Percentiles rank a stretch among this genome's conserved stretches.
These are phyloP conservation scores for Ustilago trichophora DNA, from an alignment of 1,284 basidiomycete genomes.

Conservation along the genomic window DNA sequence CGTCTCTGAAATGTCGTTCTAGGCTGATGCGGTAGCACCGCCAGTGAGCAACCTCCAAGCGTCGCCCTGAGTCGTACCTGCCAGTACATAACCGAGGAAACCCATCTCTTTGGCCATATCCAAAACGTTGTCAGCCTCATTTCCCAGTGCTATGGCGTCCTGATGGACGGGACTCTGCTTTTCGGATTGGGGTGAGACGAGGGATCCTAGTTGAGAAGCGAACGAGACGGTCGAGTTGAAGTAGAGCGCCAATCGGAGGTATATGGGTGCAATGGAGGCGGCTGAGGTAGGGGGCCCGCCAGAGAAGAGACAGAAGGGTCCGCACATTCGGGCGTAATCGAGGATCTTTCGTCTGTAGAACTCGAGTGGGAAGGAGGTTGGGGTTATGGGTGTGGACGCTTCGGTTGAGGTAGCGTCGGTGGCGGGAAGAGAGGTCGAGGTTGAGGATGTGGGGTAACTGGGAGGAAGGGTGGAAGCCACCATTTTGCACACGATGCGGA, in stretches of 20 bases:
- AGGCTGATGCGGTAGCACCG: not conserved
- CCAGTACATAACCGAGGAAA: slow-evolving; percentile 29
- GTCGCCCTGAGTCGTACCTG: slow-evolving; percentile 18
- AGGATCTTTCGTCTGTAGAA: slow-evolving; percentile 39
- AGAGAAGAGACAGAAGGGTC: slow-evolving; percentile 32
- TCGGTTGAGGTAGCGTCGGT: too few species aligned
- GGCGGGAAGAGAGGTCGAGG: not conserved
- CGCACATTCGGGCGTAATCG: slow-evolving; percentile 47
- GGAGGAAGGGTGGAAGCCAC: not conserved
- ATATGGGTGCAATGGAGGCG: slow-evolving; percentile 22
- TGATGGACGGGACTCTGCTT: slow-evolving; percentile 7
- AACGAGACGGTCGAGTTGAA: slow-evolving; percentile 31
- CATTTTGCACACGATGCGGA: slow-evolving; percentile 29
- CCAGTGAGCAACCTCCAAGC: slow-evolving; percentile 24
- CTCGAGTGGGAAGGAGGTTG: slow-evolving; percentile 27
- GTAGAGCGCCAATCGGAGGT: slow-evolving; percentile 30
- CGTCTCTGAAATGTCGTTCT: not conserved
- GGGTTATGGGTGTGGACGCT: not conserved
- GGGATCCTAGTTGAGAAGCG: slow-evolving; percentile 15
- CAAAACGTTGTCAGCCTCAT: slow-evolving; percentile 29
- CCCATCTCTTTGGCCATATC: slow-evolving; percentile 31
- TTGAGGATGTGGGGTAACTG: not conserved
- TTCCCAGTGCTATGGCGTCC: slow-evolving; percentile 8
- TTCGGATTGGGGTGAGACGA: slow-evolving; percentile 12
- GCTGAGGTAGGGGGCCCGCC: slow-evolving; percentile 15